phyloP scores from a whole-genome alignment of 2,329 filamentous ascomycete genomes.

The Aureobasidium sp. region DNA sequence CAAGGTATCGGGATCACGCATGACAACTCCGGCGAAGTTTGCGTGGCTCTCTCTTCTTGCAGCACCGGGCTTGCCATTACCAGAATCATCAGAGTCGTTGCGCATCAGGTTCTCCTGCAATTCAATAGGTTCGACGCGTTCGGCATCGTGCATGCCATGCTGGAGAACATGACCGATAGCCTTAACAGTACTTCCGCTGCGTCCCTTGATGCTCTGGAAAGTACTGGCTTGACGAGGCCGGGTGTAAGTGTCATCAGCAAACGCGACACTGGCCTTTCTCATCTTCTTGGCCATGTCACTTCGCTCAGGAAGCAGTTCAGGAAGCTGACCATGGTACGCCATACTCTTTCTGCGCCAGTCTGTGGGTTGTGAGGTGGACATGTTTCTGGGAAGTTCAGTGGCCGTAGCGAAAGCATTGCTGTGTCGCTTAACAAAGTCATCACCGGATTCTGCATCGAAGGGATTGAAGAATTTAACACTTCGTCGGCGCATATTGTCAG shows the following conservation, averaged over 20 bases:
- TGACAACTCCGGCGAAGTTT: background rate
- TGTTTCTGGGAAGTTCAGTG: background rate
- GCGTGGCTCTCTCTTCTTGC: background rate
- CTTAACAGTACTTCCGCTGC: background rate
- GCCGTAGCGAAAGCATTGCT: background rate
- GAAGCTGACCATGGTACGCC: background rate
- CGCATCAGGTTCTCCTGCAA: background rate
- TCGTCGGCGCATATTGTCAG: constrained; percentile 1
- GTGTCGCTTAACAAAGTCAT: background rate
- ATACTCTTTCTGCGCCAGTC: constrained; percentile 10
- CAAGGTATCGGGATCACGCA: constrained; percentile 3
- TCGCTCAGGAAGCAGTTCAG: background rate
- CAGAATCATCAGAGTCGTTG: background rate
- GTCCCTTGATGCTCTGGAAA: constrained; percentile 8
- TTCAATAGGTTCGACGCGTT: background rate
- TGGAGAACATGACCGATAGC: background rate
- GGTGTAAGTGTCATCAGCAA: background rate
- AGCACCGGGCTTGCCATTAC: background rate
- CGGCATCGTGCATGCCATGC: background rate
- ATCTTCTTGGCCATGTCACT: background rate
- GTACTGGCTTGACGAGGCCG: background rate
- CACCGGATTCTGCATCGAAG: background rate
- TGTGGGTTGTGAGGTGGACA: background rate
- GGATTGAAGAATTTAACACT: constrained; percentile 9
- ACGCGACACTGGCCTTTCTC: background rate